Evolutionary conservation across 768 basidiomycete species (phyloP), one percentile per base, ranked within the genome.

Genomic region (Lentinula raphanica): DNA sequence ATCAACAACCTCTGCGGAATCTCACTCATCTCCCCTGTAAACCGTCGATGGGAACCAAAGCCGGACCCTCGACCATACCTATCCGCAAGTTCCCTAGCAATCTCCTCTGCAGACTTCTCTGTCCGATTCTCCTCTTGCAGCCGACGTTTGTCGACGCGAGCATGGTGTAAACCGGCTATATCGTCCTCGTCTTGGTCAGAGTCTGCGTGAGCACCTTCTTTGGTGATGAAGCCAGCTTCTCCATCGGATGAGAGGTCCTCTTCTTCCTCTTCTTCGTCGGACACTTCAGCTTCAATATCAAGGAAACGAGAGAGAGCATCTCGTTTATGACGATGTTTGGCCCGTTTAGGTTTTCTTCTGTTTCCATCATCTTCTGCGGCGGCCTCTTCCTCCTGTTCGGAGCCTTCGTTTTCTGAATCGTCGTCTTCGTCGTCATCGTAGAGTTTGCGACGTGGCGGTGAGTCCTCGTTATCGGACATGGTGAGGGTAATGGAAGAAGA

Each of bases 231-330:
- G 67, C 79, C 45, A 81, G 79, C 80, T 63, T 76, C 73, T 11
- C 78, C 88, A 59, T 44, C 42, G 23, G 19, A 21, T 55, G 92
- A 91, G 19, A 90, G 89, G 3, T 90, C 90, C 5, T 87, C 92
- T 19, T 96, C 94, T 2, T 90, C 89, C 25, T 98, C 97, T 35
- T 97, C 96, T 19, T 98, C 97, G 29, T 97, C 94, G 64, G 94
- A 94, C 19, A 96, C 95, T 69, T 94, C 93, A 56, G 94, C 94
- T 74, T 96, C 93, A 58, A 95, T 81, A 83, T 98, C 97, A 64
- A 98, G 78, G 86, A 94, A 99, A 62, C 87, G 86, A 68, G 84
- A 90, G 25, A 83, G 80, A 17, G 79, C 76, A 55, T 74, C 73
- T 50, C 83, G 82, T 71, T 82, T 87, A 69, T 88, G 87, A 59